Evolutionary conservation across 1,139 yeast genomes (phyloP).

Genomic region (Taphrina confusa): DNA sequence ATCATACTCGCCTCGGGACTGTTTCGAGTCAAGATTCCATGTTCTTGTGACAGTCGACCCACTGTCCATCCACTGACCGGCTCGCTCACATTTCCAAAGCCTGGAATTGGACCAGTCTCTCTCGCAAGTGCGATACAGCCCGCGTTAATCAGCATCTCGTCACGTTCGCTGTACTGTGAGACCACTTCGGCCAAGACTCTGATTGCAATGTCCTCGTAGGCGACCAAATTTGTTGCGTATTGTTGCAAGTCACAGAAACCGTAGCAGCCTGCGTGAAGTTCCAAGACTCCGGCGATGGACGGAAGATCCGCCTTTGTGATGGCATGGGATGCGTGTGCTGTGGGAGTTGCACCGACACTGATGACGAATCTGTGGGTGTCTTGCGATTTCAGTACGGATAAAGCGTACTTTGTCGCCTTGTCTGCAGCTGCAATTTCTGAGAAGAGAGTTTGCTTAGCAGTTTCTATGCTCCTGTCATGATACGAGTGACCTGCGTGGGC

Average conservation of each 20-base stretch:
- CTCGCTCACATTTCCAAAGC: slow-evolving; percentile 50
- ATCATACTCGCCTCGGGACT: slow-evolving; percentile 42
- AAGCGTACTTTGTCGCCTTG: slow-evolving; percentile 53
- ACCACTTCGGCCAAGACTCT: slow-evolving; percentile 64
- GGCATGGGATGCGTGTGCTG: slow-evolving; percentile 62
- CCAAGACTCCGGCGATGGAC: slow-evolving; percentile 55
- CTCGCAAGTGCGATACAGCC: slow-evolving; percentile 72
- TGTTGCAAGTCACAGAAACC: slow-evolving; percentile 75
- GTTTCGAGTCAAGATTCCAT: slow-evolving; percentile 38
- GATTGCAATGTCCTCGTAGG: slow-evolving; percentile 55
- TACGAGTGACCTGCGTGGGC: slow-evolving; percentile 82
- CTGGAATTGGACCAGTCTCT: slow-evolving; percentile 56
- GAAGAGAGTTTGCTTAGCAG: slow-evolving; percentile 54
- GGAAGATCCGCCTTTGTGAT: slow-evolving; percentile 37
- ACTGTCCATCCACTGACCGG: slow-evolving; percentile 11
- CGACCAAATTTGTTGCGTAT: slow-evolving; percentile 63
- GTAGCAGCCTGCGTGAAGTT: slow-evolving; percentile 79
- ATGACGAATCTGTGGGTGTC: slow-evolving; percentile 46
- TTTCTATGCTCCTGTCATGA: slow-evolving; percentile 51
- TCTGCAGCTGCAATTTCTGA: slow-evolving; percentile 62
- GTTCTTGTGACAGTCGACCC: slow-evolving; percentile 24
- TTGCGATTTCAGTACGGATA: slow-evolving; percentile 38
- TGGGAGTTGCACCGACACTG: slow-evolving; percentile 81
- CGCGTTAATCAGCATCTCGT: slow-evolving; percentile 66
- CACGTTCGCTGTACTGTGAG: slow-evolving; percentile 59